Base-by-base conservation (phyloP, 208 protist species). In the Porcisia hertigi region DNA sequence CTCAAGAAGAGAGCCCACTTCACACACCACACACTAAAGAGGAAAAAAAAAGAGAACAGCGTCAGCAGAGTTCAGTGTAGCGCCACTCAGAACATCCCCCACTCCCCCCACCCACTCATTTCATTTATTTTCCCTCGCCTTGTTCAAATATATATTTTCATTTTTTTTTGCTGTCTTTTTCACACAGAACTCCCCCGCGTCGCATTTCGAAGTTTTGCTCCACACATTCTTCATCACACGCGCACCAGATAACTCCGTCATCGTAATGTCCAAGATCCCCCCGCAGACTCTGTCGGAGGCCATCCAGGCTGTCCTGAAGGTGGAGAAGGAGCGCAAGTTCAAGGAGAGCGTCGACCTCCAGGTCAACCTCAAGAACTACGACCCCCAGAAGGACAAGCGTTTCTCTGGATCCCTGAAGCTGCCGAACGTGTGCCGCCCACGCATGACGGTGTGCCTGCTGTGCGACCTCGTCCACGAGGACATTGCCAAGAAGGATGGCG, bases 351-450 rank as follows among this genome's bases (percentile, higher is more conserved):
- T 99, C 75, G 99, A 99, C 81, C 94, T 99, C 30, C 99, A 99
- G 94, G 97, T 99, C 78, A 98, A 98, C 75, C 95, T 99, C 41
- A 99, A 99, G 98, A 99, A 99, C 94, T 99, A 99, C 93, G 99
- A 99, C 88, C 91, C 98, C 84, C 92, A 98, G 81, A 99, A 99
- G 91, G 99, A 99, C 94, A 99, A 99, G 94, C 99, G 99, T 98
- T 99, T 99, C 98, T 94, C 88, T 64, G 99, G 98, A 80, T 93
- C 97, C 70, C 77, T 99, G 69, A 90, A 95, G 71, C 97, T 99
- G 45, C 98, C 98, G 70, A 85, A 98, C 88, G 79, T 98, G 71
- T 94, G 95, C 91, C 96, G 89, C 88, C 96, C 92, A 69, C 88
- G 85, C 90, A 98, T 98, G 81, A 96, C 86, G 18, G 93, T 99